Conservation (phyloP, 208 protist species). For the Phytomonas serpens region DNA sequence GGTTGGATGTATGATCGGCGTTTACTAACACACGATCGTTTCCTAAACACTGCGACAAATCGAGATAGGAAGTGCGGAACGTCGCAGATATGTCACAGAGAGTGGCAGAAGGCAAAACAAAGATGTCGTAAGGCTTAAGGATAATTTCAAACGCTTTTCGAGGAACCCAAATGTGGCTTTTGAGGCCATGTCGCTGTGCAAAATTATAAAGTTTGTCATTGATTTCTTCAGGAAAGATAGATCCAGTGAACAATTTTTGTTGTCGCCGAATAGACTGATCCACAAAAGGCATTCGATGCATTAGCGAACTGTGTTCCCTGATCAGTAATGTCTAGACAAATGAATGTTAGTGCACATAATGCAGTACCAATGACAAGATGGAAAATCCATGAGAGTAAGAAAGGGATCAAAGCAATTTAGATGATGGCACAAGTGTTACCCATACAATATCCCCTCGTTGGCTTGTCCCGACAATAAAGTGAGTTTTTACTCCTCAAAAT, state of each 20-base stretch:
- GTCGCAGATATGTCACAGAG: slow-evolving; percentile 51
- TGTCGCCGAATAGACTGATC: slow-evolving; percentile 6
- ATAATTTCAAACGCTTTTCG: slow-evolving; percentile 25
- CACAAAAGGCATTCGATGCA: neutral
- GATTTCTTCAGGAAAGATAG: slow-evolving; percentile 56
- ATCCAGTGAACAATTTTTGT: slow-evolving; percentile 68
- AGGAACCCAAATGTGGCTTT: slow-evolving; percentile 70
- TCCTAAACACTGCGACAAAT: slow-evolving; percentile 19
- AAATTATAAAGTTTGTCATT: slow-evolving; percentile 49
- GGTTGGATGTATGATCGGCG: slow-evolving; percentile 59
- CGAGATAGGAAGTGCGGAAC: slow-evolving; percentile 13
- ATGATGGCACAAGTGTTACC: neutral
- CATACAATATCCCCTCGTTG: neutral
- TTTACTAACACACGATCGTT: slow-evolving; percentile 59
- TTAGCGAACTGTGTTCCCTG: neutral
- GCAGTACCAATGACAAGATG: neutral
- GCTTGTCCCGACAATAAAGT: neutral
- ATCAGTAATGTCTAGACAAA: neutral
- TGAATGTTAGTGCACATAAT: slow-evolving; percentile 1
- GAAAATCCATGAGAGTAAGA: neutral
- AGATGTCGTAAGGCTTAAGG: slow-evolving; percentile 26
- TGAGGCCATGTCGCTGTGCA: slow-evolving; percentile 34
- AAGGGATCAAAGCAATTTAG: neutral
- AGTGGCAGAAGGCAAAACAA: slow-evolving; percentile 48
- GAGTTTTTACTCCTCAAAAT: neutral